Conservation (phyloP, 805 yeast genomes). For the Cyberlindnera misumaiensis region DNA sequence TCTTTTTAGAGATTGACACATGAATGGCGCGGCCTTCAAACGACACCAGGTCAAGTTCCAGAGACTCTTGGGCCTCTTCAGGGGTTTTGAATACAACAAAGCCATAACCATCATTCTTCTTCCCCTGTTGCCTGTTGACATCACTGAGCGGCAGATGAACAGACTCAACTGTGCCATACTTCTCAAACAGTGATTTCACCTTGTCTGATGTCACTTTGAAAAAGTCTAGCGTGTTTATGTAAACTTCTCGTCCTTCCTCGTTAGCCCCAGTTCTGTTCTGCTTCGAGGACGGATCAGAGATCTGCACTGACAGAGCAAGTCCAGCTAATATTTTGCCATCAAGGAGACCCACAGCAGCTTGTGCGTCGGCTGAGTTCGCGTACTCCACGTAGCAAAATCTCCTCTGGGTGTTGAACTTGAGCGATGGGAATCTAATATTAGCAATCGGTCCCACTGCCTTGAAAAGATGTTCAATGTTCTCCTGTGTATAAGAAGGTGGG, state of each 20-base stretch:
- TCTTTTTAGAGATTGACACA: conserved; percentile 42
- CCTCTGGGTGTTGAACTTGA: conserved; percentile 45
- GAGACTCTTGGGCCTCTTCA: conserved; percentile 41
- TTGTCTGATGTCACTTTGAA: conserved; percentile 31
- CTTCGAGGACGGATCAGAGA: conserved; percentile 52
- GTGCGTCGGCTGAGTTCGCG: conserved; percentile 35
- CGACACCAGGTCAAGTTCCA: conserved; percentile 33
- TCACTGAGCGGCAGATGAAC: conserved; percentile 40
- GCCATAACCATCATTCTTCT: conserved; percentile 55
- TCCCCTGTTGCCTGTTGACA: conserved; percentile 17
- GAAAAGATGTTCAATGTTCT: conserved; percentile 36
- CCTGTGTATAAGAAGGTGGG: conserved; percentile 46
- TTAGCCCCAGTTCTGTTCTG: conserved; percentile 37
- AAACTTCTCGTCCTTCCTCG: conserved; percentile 50
- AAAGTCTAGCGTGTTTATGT: conserved; percentile 47
- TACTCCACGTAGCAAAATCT: conserved; percentile 73
- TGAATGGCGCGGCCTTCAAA: conserved; percentile 42
- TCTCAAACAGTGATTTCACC: conserved; percentile 35
- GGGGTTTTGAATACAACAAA: conserved; percentile 44
- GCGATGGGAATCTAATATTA: conserved; percentile 59
- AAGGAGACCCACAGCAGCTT: conserved; percentile 33
- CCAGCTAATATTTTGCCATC: conserved; percentile 34
- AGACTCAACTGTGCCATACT: conserved; percentile 47
- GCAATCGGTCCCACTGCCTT: conserved; percentile 33
- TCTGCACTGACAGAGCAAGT: conserved; percentile 44